Base-by-base conservation (phyloP, 1,284 basidiomycete genomes). In the Cystobasidiaceae sp. region DNA sequence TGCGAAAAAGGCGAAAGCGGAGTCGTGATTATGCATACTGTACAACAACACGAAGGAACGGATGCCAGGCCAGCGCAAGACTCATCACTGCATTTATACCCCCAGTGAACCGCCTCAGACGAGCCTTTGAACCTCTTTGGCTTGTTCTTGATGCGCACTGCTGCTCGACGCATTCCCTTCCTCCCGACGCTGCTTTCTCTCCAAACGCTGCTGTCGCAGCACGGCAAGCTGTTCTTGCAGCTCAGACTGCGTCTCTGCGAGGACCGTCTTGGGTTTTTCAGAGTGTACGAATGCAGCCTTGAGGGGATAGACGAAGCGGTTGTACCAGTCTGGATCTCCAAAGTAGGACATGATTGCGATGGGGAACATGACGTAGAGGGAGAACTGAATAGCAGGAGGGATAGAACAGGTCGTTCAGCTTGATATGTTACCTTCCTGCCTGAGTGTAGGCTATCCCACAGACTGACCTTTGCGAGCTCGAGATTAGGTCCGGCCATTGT, bases 251-350 rank as follows among this genome's bases (percentile, higher is more conserved):
- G 60, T 52, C 37, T 62, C 49, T 15, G 60, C 52, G 8, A 62
- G 49, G 7, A 67, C 66, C 28, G 55, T 48, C 9, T 55, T 37
- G 9, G 50, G 41, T 34, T 62, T 48, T 27, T 62, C 66, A 17
- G 66, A 59, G 49, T 67, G 46, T 30, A 59, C 27, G 39, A 52
- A 67, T 15, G 66, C 58, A 32, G 61, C 66, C 28, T 51, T 49
- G 41, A 60, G 50, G 0, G 66, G 66, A 30, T 54, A 48, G 50
- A 67, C 55, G 30, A 50, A 56, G 28, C 50, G 34, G 44, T 50
- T 49, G 44, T 64, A 64, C 51, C 51, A 64, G 27, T 65, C 63
- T 30, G 63, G 63, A 33, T 65, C 63, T 3, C 63, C 63, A 30
- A 55, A 55, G 58, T 67, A 58, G 34, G 37, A 15, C 66, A 67